phyloP scores from a whole-genome alignment of 2,329 filamentous ascomycete genomes.

The Pseudocercospora cruenta region DNA sequence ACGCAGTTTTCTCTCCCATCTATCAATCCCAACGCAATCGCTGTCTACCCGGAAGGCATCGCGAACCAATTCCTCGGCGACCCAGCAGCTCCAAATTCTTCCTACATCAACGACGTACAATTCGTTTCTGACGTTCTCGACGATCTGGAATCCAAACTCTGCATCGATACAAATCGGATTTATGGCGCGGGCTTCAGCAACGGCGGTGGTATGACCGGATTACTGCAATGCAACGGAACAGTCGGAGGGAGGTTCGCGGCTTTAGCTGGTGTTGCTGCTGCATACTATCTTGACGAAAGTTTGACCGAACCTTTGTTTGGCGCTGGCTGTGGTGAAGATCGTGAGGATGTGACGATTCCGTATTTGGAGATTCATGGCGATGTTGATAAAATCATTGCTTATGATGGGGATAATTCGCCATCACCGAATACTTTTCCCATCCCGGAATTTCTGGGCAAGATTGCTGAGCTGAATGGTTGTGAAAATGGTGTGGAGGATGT shows the following conservation, averaged over 20 bases:
- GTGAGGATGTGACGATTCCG: constrained; percentile 30
- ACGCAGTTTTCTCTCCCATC: constrained; percentile 49
- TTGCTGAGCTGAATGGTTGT: constrained; percentile 16
- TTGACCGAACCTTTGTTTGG: constrained; percentile 20
- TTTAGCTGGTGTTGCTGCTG: constrained; percentile 51
- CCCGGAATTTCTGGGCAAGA: constrained; percentile 18
- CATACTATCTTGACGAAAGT: constrained; percentile 40
- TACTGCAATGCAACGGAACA: constrained; percentile 50
- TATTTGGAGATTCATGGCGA: constrained; percentile 47
- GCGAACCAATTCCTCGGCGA: constrained; percentile 48
- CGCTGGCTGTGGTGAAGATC: not conserved
- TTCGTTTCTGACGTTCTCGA: constrained; percentile 49
- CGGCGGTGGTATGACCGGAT: constrained; percentile 54
- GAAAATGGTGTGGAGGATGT: too few relatives aligned
- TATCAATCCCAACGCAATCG: constrained; percentile 49
- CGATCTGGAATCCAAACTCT: constrained; percentile 45
- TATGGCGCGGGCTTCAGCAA: constrained; percentile 57
- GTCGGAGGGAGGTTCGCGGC: constrained; percentile 47
- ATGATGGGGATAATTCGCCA: constrained; percentile 37
- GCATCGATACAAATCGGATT: constrained; percentile 48
- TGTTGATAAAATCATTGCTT: constrained; percentile 42
- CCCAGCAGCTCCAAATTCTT: constrained; percentile 37
- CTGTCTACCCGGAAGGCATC: constrained; percentile 50
- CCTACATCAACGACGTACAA: constrained; percentile 46
- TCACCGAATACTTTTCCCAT: not conserved